phyloP scores from a whole-genome alignment of 129 eudicot species.

The Dittrichia graveolens region DNA sequence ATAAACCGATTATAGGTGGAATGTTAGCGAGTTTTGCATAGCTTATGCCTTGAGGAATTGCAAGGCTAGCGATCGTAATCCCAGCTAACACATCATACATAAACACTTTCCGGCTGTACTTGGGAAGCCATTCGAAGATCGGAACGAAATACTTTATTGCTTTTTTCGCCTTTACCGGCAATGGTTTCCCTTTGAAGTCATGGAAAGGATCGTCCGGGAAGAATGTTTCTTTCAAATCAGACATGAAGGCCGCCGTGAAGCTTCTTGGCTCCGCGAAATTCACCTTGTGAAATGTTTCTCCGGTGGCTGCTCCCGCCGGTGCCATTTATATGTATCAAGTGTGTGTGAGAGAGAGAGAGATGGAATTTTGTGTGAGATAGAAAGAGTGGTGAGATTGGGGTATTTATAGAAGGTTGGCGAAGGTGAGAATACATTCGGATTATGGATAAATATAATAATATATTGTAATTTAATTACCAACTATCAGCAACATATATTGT shows the following conservation, averaged over 20 bases:
- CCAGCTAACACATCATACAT: constrained; percentile 87
- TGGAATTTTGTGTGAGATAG: not conserved
- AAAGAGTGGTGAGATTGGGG: constrained; percentile 14
- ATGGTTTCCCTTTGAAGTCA: constrained; percentile 49
- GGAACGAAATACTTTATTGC: constrained; percentile 68
- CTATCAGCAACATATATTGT: not conserved
- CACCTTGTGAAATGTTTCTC: constrained; percentile 44
- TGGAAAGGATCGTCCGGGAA: constrained; percentile 89
- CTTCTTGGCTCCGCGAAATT: constrained; percentile 57
- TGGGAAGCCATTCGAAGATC: constrained; percentile 75
- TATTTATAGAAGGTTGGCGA: constrained; percentile 28
- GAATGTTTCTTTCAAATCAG: constrained; percentile 58
- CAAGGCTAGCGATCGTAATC: constrained; percentile 87
- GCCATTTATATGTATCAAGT: constrained; percentile 18
- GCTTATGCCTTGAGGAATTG: constrained; percentile 97
- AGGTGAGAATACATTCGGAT: constrained; percentile 11
- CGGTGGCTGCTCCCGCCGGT: constrained; percentile 23
- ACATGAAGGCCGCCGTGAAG: constrained; percentile 47
- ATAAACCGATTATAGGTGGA: constrained; percentile 76
- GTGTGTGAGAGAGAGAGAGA: not conserved
- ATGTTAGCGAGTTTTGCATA: constrained; percentile 86
- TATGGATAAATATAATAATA: constrained; percentile 21
- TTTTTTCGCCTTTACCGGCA: constrained; percentile 30
- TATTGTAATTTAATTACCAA: not conserved
- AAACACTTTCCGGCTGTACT: constrained; percentile 50